A percentile compares a stretch with the other conserved stretches of the same genome.
phyloP scores from a whole-genome alignment of 2,329 filamentous ascomycete genomes.

The Nemania diffusa region DNA sequence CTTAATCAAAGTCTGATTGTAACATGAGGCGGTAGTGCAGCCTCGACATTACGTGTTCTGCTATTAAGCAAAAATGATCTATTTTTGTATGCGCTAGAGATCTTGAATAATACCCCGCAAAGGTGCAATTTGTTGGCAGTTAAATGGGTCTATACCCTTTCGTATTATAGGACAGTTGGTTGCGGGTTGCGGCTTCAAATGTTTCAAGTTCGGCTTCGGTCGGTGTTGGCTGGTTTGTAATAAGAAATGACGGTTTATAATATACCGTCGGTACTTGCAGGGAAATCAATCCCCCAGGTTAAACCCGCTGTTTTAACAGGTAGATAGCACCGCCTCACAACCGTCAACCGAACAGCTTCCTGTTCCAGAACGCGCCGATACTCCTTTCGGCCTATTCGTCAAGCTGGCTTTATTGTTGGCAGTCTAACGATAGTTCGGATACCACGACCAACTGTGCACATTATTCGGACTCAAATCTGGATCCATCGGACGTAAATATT shows the following conservation, averaged over 20 bases:
- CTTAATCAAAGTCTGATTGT: slow-evolving; percentile 2
- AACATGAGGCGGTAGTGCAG: neutral
- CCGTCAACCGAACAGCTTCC: slow-evolving; percentile 19
- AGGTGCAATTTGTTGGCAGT: neutral
- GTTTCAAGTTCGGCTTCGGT: slow-evolving; percentile 6
- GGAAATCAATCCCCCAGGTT: neutral
- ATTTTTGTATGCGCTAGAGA: slow-evolving; percentile 1
- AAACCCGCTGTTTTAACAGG: slow-evolving; percentile 1
- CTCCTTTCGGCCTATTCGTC: slow-evolving; percentile 1
- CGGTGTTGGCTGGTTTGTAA: neutral
- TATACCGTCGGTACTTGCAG: slow-evolving; percentile 17
- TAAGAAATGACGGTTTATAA: slow-evolving; percentile 4
- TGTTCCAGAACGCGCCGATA: slow-evolving; percentile 18
- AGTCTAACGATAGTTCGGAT: neutral
- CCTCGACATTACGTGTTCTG: neutral
- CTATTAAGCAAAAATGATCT: neutral
- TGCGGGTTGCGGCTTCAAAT: neutral
- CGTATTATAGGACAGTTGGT: neutral
- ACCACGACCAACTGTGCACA: neutral
- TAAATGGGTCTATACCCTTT: neutral
- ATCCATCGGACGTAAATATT: neutral
- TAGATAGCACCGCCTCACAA: slow-evolving; percentile 15
- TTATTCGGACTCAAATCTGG: neutral
- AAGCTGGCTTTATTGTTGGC: neutral
- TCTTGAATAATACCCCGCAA: neutral